Evolutionary conservation across 495 filamentous ascomycete species (phyloP).

Genomic region (Penicillium maclennaniae): DNA sequence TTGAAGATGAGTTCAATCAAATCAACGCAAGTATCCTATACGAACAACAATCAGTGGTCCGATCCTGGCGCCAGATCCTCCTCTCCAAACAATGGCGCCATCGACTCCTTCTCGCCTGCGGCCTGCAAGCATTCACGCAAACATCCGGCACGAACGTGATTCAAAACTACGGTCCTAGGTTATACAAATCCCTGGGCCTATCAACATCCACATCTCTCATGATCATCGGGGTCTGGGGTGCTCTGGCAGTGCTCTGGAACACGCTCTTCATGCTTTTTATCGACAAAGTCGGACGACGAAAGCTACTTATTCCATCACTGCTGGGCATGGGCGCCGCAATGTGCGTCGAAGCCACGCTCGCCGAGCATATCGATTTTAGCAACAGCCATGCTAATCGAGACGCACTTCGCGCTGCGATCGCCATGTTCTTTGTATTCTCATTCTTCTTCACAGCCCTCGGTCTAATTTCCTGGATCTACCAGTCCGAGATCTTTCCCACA

Average conservation of each 20-base stretch:
- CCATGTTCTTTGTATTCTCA: conserved; percentile 56
- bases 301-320: conserved; percentile 50
- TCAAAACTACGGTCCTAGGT: conserved; percentile 47
- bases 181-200: conserved; percentile 48
- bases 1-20: conserved; percentile 43
- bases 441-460: conserved; percentile 53
- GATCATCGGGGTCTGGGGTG: conserved; percentile 50
- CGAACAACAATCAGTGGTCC: conserved; percentile 30
- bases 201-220: conserved; percentile 45
- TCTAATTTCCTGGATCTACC: conserved; percentile 54
- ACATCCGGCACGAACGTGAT: conserved; percentile 51
- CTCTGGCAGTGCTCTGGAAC: conserved; percentile 47
- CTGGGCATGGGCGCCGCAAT: conserved; percentile 50
- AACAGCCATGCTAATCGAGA: conserved; percentile 26
- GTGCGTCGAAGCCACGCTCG: conserved; percentile 46
- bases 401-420: conserved; percentile 50
- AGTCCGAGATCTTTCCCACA: conserved; percentile 55
- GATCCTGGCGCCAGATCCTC: conserved; percentile 44
- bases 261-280: conserved; percentile 49
- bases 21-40: conserved; percentile 43
- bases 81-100: conserved; percentile 40
- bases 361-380: conserved; percentile 26
- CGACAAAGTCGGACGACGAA: conserved; percentile 50
- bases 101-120: conserved; percentile 49
- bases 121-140: conserved; percentile 52